A percentile compares a stretch with the other conserved stretches of the same genome.
Evolutionary conservation across 768 basidiomycete genomes (phyloP).

Genomic region (Roridomyces roridus): DNA sequence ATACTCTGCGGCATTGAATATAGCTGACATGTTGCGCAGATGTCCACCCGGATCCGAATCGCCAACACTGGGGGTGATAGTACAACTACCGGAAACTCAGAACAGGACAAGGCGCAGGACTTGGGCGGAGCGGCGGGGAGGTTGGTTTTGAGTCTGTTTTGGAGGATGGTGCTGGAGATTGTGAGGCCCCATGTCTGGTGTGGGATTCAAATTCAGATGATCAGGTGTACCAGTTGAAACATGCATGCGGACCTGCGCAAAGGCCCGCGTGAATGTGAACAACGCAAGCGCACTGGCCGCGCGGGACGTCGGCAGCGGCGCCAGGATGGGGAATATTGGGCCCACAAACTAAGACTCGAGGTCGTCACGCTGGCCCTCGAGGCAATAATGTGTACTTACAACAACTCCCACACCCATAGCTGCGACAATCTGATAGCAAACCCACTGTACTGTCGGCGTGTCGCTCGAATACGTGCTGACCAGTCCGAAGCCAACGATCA

Average conservation of each 20-base stretch:
- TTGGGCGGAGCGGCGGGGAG: slow-evolving; percentile 15
- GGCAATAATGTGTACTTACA: background rate
- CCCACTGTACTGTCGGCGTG: slow-evolving; percentile 25
- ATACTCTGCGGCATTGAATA: too few species aligned
- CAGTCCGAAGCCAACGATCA: slow-evolving; percentile 42
- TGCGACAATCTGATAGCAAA: slow-evolving; percentile 32
- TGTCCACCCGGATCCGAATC: too few species aligned
- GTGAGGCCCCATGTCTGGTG: slow-evolving; percentile 25
- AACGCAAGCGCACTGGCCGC: slow-evolving; percentile 44
- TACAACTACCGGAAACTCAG: too few species aligned
- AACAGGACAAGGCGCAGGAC: too few species aligned
- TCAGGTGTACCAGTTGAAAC: background rate
- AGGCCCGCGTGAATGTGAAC: slow-evolving; percentile 36
- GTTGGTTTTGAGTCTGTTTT: slow-evolving; percentile 42
- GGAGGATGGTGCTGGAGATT: slow-evolving; percentile 40
- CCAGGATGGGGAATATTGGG: slow-evolving; percentile 43
- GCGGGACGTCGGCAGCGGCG: slow-evolving; percentile 37
- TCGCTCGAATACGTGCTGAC: slow-evolving; percentile 30
- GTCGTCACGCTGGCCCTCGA: background rate
- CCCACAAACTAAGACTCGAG: slow-evolving; percentile 6
- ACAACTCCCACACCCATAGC: slow-evolving; percentile 3
- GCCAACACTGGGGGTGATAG: too few species aligned
- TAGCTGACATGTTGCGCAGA: too few species aligned
- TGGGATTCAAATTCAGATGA: background rate
- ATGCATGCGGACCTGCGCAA: slow-evolving; percentile 19